These are phyloP conservation scores for Trichocladium antarcticum DNA, from an alignment of 495 filamentous ascomycete genomes.

Conservation along the genomic window DNA sequence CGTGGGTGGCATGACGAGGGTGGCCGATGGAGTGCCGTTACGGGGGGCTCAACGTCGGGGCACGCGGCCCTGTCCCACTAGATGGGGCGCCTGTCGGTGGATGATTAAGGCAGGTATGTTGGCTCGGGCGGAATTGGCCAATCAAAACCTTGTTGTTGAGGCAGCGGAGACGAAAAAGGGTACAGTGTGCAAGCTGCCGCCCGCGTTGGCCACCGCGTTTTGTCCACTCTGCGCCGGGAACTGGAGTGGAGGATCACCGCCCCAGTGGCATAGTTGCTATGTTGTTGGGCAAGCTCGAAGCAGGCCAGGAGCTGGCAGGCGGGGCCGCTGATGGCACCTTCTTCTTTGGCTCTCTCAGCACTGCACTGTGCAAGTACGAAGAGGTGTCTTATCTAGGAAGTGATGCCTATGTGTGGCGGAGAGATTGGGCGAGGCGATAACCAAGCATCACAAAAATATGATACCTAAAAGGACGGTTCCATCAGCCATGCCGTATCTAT, in stretches of 20 bases:
- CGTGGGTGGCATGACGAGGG: too few species aligned
- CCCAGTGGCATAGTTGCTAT: not conserved
- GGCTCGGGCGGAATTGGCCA: constrained; percentile 1
- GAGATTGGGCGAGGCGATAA: too few species aligned
- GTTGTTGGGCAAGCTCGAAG: not conserved
- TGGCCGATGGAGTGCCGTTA: too few species aligned
- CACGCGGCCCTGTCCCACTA: too few species aligned
- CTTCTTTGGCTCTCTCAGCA: not conserved
- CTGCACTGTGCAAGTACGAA: too few species aligned
- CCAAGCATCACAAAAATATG: too few species aligned
- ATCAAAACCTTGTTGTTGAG: not conserved
- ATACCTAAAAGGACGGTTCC: too few species aligned
- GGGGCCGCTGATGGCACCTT: not conserved
- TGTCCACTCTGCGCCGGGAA: not conserved
- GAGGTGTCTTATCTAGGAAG: not conserved
- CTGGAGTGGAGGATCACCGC: not conserved
- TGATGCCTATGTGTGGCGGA: not conserved
- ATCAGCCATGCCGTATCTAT: too few species aligned
- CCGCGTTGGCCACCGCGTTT: constrained; percentile 3
- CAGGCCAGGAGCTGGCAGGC: not conserved
- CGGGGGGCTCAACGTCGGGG: too few species aligned
- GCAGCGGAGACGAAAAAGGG: not conserved
- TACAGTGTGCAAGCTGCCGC: not conserved
- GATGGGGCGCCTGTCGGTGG: too few species aligned
- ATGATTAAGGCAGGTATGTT: too few species aligned